Conservation (phyloP, 75 land plant genomes). For the Pinus taeda region DNA sequence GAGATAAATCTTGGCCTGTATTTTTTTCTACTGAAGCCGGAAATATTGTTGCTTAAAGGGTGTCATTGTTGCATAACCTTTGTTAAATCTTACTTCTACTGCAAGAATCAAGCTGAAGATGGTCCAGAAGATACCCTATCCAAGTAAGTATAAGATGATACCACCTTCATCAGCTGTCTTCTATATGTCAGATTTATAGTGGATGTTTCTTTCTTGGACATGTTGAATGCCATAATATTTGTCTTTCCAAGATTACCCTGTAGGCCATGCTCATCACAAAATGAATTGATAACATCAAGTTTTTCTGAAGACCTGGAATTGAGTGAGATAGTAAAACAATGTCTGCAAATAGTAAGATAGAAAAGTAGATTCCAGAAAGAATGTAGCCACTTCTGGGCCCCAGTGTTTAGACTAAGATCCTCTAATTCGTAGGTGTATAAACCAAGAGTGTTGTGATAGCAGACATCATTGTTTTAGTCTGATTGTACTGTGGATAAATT, state of each 20-base stretch:
- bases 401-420: background rate
- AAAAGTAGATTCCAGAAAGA: background rate
- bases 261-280: background rate
- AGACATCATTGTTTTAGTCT: too few species aligned
- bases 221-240: background rate
- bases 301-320: background rate
- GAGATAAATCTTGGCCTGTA: background rate
- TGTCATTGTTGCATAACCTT: background rate
- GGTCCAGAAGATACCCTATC: background rate
- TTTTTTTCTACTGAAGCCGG: background rate
- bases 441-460: too few species aligned
- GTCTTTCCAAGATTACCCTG: background rate
- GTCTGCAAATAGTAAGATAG: background rate
- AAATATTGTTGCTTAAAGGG: background rate
- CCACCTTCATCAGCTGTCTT: background rate
- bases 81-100: background rate
- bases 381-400: background rate
- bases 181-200: background rate
- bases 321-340: background rate
- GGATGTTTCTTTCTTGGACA: background rate
- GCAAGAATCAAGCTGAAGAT: background rate
- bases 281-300: background rate
- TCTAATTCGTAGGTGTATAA: background rate
- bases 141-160: background rate
- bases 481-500: too few species aligned